Percentiles rank a stretch among this genome's conserved stretches.
phyloP scores from a whole-genome alignment of 1,284 basidiomycete species.

The Amylostereum chailletii region DNA sequence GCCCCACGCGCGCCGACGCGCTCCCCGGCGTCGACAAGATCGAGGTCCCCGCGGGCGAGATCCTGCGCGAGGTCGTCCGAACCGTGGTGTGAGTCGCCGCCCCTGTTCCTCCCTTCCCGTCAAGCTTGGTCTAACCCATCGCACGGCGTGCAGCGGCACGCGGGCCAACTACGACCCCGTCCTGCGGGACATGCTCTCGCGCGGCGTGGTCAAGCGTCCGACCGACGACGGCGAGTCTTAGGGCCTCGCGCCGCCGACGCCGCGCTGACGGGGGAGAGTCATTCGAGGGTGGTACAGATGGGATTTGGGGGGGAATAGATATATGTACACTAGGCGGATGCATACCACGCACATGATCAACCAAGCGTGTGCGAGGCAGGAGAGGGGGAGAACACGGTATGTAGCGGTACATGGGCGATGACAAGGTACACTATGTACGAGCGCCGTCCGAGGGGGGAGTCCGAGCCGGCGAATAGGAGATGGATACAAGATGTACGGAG shows the following conservation, averaged over 20 bases:
- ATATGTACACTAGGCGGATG: no score
- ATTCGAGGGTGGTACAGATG: no score
- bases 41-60: constrained; percentile 58
- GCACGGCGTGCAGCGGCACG: constrained; percentile 26
- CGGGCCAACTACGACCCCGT: constrained; percentile 29
- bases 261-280: no score
- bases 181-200: constrained; percentile 39
- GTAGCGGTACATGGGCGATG: constrained; percentile 2
- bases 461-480: constrained; percentile 1
- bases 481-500: constrained; percentile 3
- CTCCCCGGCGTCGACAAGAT: constrained; percentile 69
- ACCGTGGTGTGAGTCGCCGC: constrained; percentile 41
- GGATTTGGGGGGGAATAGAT: no score
- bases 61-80: constrained; percentile 57
- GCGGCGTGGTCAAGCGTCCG: constrained; percentile 46
- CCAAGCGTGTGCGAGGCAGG: neutral
- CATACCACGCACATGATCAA: no score
- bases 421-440: constrained; percentile 4
- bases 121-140: no score
- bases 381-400: constrained; percentile 6
- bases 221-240: constrained; percentile 26
- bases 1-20: constrained; percentile 79
- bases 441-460: constrained; percentile 4
- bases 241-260: no score
- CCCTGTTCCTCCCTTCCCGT: neutral